Percentiles rank a stretch among this genome's conserved stretches.
Conservation (phyloP, 1,284 basidiomycete genomes). For the Irpex sp. region DNA sequence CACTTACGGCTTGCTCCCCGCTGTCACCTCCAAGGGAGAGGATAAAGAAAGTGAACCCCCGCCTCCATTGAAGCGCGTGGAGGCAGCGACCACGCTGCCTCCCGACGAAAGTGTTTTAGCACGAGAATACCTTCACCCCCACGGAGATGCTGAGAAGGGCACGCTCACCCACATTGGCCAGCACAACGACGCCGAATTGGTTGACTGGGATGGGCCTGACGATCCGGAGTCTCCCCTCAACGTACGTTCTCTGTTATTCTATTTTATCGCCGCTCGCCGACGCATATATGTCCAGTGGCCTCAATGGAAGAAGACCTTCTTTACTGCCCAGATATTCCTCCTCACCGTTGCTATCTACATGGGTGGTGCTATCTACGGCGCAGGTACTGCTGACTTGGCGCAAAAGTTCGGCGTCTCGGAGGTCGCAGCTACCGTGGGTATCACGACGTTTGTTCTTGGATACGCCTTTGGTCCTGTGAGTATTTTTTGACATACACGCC, state of each 20-base stretch:
- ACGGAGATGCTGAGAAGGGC: background rate
- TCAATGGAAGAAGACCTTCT: conserved; percentile 18
- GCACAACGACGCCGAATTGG: conserved; percentile 6
- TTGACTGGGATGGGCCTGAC: conserved; percentile 23
- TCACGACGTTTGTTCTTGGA: conserved; percentile 33
- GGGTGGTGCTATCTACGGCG: conserved; percentile 33
- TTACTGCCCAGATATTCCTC: conserved; percentile 49
- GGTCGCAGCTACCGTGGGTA: conserved; percentile 33
- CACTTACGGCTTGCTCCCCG: background rate
- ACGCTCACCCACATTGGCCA: background rate
- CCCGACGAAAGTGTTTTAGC: conserved; percentile 1
- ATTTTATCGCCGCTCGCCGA: background rate
- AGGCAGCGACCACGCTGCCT: background rate
- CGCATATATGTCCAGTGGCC: conserved; percentile 6
- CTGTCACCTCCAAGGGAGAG: background rate
- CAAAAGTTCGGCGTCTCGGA: conserved; percentile 42
- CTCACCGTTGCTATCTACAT: conserved; percentile 55
- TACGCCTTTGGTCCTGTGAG: conserved; percentile 27
- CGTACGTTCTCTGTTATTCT: conserved; percentile 3
- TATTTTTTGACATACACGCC: background rate
- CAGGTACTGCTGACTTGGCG: conserved; percentile 37
- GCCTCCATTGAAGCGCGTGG: background rate
- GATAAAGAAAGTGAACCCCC: background rate
- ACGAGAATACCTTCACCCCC: background rate
- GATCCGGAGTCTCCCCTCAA: conserved; percentile 30